Evolutionary conservation across 176 grass and related monocot species (phyloP), one percentile per base, ranked within the genome.

Genomic region (Oryza coarctata): DNA sequence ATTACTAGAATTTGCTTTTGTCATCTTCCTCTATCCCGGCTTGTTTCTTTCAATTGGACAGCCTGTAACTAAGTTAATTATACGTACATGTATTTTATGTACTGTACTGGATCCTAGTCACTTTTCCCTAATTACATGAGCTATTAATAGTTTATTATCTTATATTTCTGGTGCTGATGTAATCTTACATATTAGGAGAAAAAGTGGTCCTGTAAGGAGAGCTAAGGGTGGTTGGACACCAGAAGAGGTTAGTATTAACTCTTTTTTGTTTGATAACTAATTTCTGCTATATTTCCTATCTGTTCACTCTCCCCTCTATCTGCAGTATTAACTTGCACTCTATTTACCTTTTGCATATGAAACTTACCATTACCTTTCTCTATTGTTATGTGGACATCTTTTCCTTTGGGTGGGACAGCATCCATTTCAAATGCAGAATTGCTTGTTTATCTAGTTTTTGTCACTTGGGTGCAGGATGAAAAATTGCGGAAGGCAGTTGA

Each of bases 151-250:
- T 23, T 60, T n/a, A 11, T 60, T 25, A 55, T 61, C 29, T 63
- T 82, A 23, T 15, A 75, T 82, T 75, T 13, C 30, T 73, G 55
- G 29, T 65, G 6, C 43, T 82, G 32, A 85, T 65, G 22, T 38
- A 52, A 76, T 68, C 14, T 36, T 80, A 76, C 30, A 43, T 75
- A 30, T 84, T 74, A 98, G 92, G 73, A 77, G 87, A 76, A 93
- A 69, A 66, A 98, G 86, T 66, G 95, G 95, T 12, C 95, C 92
- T 65, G 90, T 98, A 80, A 93, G 92, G 89, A 90, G 92, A 91
- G 90, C 95, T 58, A 98, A 88, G 85, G 90, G 92, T 88, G 92
- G 92, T 50, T 98, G 95, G 95, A 95, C 92, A 73, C 47, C 76
- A 20, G 77, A 87, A 77, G 95, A 98, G 92, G 95, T 90, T 47